Conservation (phyloP, 192 early-diverging fungal genomes). For the Linnemannia exigua region DNA sequence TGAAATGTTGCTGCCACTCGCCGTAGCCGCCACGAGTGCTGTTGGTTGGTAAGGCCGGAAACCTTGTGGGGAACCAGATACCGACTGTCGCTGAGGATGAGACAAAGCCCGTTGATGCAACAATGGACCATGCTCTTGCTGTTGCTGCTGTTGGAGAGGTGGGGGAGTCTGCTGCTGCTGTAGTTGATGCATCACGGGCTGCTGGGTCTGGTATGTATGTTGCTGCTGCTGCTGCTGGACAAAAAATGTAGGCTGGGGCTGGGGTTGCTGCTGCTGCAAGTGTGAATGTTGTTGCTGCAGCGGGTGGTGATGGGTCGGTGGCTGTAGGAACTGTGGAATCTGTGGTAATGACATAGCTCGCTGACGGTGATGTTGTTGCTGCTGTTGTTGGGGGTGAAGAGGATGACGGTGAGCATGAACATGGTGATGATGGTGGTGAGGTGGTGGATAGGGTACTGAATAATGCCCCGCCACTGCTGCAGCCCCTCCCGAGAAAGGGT, state of each 20-base stretch:
- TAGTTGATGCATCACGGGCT: slow-evolving; percentile 6
- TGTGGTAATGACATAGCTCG: background rate
- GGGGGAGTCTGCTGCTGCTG: slow-evolving; percentile 11
- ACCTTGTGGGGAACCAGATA: background rate
- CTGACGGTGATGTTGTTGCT: slow-evolving; percentile 18
- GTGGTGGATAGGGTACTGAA: background rate
- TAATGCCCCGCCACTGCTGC: background rate
- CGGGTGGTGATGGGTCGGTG: slow-evolving; percentile 13
- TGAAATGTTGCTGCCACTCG: background rate
- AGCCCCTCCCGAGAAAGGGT: background rate
- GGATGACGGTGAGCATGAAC: slow-evolving; percentile 8
- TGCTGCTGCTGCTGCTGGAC: background rate
- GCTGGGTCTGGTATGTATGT: slow-evolving; percentile 8
- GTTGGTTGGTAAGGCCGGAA: slow-evolving; percentile 4
- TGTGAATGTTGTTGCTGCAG: background rate
- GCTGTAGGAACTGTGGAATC: slow-evolving; percentile 8
- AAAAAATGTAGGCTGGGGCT: background rate
- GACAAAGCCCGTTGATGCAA: background rate
- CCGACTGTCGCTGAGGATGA: background rate
- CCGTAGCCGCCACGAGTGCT: background rate
- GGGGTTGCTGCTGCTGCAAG: background rate
- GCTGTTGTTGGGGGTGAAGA: slow-evolving; percentile 9
- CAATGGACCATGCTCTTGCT: background rate
- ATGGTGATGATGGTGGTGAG: slow-evolving; percentile 7
- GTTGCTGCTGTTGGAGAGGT: background rate